A percentile compares a stretch with the other conserved stretches of the same genome.
Conservation (phyloP, 805 yeast species). For the Hyphopichia homilentoma region DNA sequence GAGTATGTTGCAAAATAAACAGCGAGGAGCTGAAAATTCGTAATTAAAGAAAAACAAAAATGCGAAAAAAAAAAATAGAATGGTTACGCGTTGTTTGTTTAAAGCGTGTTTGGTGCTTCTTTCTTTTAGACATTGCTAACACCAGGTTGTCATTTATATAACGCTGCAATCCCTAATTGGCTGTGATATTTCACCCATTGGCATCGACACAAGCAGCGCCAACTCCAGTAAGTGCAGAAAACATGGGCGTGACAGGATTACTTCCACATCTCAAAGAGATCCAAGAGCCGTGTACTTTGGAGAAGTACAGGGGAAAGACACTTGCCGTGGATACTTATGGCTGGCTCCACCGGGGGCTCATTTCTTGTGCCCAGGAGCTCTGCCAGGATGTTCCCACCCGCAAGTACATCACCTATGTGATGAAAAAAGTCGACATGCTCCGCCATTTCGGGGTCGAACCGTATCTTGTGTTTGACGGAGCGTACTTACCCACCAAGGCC, state of each 20-base stretch:
- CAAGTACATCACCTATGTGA: conserved; percentile 67
- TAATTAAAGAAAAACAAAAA: no score
- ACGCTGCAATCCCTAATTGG: no score
- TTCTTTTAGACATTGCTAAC: no score
- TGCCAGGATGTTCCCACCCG: conserved; percentile 67
- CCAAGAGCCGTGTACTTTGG: conserved; percentile 56
- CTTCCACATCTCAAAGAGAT: conserved; percentile 75
- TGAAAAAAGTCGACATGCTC: conserved; percentile 64
- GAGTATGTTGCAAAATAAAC: no score
- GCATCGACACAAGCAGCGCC: no score
- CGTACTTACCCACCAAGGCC: conserved; percentile 72
- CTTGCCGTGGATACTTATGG: conserved; percentile 95
- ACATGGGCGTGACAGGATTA: conserved; percentile 83
- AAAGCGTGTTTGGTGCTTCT: no score
- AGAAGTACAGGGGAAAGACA: conserved; percentile 64
- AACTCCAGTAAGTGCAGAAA: background rate
- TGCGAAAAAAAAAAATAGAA: no score
- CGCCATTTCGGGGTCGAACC: conserved; percentile 69
- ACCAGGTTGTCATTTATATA: no score
- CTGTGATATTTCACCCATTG: no score
- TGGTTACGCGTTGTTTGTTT: no score
- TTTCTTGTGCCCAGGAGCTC: conserved; percentile 79
- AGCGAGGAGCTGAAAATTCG: no score
- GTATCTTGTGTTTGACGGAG: conserved; percentile 92
- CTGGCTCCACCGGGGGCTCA: conserved; percentile 89